Evolutionary conservation across 164 flowering plant species (phyloP), one percentile per base, ranked within the genome.

Genomic region (Vitis rupestris): DNA sequence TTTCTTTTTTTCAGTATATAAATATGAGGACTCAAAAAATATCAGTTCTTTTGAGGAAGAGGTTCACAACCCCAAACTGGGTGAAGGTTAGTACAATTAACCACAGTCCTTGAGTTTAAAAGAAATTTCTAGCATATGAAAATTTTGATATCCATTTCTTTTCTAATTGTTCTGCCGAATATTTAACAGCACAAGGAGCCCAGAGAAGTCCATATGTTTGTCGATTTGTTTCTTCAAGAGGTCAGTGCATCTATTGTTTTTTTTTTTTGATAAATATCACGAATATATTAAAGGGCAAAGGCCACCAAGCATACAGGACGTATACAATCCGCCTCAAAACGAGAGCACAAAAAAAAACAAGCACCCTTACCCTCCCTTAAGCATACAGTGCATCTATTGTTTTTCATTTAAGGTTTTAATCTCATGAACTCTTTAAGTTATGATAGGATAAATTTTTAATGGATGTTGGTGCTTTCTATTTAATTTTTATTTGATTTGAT

Each of bases 191-290:
- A 96, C 82, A 96, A 93, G 82, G 99, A 93, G 78, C 99, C 99
- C 15, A 85, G 97, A 81, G 99, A 96, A 80, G 99, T 96, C 70
- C 99, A 96, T 75, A 96, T 96, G 99, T 93, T 90, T 73, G 97
- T 93, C 70, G 98, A 96, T 88, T 72, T 96, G 73, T 84, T 96
- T 73, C 93, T 90, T 70, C 97, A 90, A 75, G 95, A 93, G 97
- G 99, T 95, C 44, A 48, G 88, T 67, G 10, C 57, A 12, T 50
- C 54, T 11, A n/a, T 37, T 29, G 9, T 17, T 23, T 55, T 56
- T 55, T 17, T 17, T 17, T 17, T 17, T 17, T 17, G 17, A 17
- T 17, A 17, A 17, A 17, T 17, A 17, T 17, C 17, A 17, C 17
- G 17, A 17, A 17, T 17, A 17, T 17, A 17, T 17, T 17, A 17